phyloP scores from a whole-genome alignment of 139 green algal species.

The Tetradesmus lagerheimii region DNA sequence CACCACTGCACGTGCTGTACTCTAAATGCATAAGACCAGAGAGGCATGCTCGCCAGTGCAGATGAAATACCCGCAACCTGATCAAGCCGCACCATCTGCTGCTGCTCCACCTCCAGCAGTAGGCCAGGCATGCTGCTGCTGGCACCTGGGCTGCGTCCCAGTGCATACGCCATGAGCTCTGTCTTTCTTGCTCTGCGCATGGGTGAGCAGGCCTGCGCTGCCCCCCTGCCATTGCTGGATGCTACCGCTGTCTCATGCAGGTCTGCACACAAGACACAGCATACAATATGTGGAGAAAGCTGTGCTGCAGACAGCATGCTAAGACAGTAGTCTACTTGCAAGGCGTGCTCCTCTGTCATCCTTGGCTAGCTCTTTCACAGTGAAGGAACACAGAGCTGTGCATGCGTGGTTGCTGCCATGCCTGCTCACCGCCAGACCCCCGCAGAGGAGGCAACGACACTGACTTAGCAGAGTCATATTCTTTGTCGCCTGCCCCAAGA shows the following conservation, averaged over 20 bases:
- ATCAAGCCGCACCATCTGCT: not conserved
- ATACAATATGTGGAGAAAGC: too few species aligned
- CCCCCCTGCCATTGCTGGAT: not conserved
- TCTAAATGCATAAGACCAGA: not conserved
- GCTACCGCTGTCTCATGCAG: not conserved
- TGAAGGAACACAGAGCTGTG: too few species aligned
- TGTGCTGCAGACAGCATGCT: too few species aligned
- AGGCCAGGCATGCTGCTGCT: not conserved
- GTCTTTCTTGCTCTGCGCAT: slow-evolving; percentile 36
- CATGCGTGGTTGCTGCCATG: not conserved
- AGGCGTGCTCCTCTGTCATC: too few species aligned
- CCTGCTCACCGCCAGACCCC: not conserved
- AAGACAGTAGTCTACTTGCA: too few species aligned
- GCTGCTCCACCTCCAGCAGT: slow-evolving; percentile 10
- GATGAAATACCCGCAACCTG: not conserved
- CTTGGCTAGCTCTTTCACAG: too few species aligned
- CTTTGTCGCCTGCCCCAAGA: not conserved
- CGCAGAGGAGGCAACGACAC: not conserved
- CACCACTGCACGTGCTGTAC: not conserved
- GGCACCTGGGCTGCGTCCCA: slow-evolving; percentile 14
- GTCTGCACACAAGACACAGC: not conserved
- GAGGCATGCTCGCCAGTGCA: not conserved
- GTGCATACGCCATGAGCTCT: slow-evolving; percentile 26
- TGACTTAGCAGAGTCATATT: not conserved
- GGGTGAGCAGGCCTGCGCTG: slow-evolving; percentile 9